A percentile compares a stretch with the other conserved stretches of the same genome.
These are phyloP conservation scores for Metschnikowia anglica DNA, from an alignment of 805 yeast genomes.

Conservation along the genomic window DNA sequence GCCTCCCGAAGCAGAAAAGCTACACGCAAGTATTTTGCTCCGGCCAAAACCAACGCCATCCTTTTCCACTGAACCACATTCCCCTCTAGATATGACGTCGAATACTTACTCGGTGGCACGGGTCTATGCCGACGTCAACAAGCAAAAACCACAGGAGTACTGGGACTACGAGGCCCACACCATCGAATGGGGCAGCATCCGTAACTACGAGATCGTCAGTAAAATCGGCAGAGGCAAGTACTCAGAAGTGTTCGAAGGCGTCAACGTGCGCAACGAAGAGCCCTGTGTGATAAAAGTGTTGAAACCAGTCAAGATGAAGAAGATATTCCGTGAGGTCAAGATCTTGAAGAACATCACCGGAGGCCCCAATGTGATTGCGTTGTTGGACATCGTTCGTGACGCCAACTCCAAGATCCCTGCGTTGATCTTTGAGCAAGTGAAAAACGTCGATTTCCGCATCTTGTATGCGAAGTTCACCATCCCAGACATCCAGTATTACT, in stretches of 20 bases:
- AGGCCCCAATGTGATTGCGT: slow-evolving; percentile 76
- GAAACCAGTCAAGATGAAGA: slow-evolving; percentile 91
- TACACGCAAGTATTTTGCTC: no score
- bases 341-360: slow-evolving; percentile 81
- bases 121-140: slow-evolving; percentile 76
- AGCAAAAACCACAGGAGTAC: slow-evolving; percentile 64
- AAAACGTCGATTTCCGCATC: slow-evolving; percentile 78
- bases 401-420: slow-evolving; percentile 82
- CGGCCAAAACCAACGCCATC: no score
- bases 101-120: slow-evolving; percentile 35
- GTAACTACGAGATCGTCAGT: slow-evolving; percentile 69
- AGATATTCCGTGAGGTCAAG: slow-evolving; percentile 85
- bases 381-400: slow-evolving; percentile 81
- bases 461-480: slow-evolving; percentile 77
- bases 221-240: slow-evolving; percentile 93
- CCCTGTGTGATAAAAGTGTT: slow-evolving; percentile 81
- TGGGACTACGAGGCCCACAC: slow-evolving; percentile 79
- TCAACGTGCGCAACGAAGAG: slow-evolving; percentile 60
- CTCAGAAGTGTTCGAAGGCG: slow-evolving; percentile 91
- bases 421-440: slow-evolving; percentile 77
- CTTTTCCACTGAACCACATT: not conserved
- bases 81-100: slow-evolving; percentile 15
- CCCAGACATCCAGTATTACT: slow-evolving; percentile 76
- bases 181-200: slow-evolving; percentile 43
- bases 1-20: not conserved